Evolutionary conservation across 768 basidiomycete species (phyloP), one percentile per base, ranked within the genome.

Genomic region (Stropharia rugosoannulata): DNA sequence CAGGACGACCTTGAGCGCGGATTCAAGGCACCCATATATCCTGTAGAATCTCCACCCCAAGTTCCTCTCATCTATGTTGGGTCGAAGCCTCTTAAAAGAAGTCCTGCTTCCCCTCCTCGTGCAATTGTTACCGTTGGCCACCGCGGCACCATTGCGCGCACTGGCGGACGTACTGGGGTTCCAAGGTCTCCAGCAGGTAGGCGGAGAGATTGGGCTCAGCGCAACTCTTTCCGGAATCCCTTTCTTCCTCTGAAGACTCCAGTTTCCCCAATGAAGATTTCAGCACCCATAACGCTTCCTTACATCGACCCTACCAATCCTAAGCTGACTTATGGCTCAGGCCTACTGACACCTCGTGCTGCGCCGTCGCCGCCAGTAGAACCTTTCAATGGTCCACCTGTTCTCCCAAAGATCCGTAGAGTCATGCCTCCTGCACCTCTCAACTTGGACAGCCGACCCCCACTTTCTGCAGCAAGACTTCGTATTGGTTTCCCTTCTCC

Each of bases 181-280:
- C 71, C 72, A 11, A 68, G 67, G 56, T 74, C 73, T 42, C 68
- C 73, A 25, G 68, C 70, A 19, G 56, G 59, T 18, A 65, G 66
- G 32, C 66, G 69, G 27, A 63, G 64, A 18, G 66, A 65, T 35
- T 67, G 67, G 64, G 62, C 71, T 52, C 64, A 65, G 5, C 70
- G 69, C 53, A 62, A 69, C 45, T 58, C 64, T 15, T 69, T 70
- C 56, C 70, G 70, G 43, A 66, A 75, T 60, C 75, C 75, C 9
- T 74, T 76, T 64, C 69, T 76, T 36, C 75, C 75, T 38, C 58
- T 73, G 18, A 69, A 70, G 49, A 68, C 66, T 40, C 59, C 67
- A 18, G 72, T 71, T 39, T 55, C 62, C 13, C 63, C 55, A 39
- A 48, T 62, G 35, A 59, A 55, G 44, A 62, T 63, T 25, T 61